Evolutionary conservation across 2,329 filamentous ascomycete genomes (phyloP).

Genomic region (Colletotrichum ledebouriae): DNA sequence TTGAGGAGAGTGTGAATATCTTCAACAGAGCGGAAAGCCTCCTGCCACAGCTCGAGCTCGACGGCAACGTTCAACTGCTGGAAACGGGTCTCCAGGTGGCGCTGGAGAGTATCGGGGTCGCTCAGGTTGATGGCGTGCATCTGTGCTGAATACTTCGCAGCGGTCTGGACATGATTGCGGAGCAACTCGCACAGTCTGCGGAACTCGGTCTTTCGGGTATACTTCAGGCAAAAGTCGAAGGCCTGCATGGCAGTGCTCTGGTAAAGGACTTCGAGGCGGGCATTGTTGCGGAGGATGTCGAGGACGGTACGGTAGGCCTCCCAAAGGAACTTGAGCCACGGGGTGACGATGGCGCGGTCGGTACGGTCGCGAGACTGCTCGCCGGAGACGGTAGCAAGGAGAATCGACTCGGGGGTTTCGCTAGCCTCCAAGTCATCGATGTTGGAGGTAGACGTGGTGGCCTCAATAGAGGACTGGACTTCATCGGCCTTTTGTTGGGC

Average conservation of each 20-base stretch:
- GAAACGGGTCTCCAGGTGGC: constrained; percentile 97
- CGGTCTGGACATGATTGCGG: constrained; percentile 98
- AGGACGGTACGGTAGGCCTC: constrained; percentile 98
- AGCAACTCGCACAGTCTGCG: constrained; percentile 97
- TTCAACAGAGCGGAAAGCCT: constrained; percentile 98
- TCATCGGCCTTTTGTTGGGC: constrained; percentile 97
- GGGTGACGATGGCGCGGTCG: constrained; percentile 97
- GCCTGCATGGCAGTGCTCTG: constrained; percentile 98
- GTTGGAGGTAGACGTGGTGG: constrained; percentile 77
- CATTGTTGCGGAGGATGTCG: constrained; percentile 99
- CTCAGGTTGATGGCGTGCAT: constrained; percentile 99
- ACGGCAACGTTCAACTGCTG: constrained; percentile 98
- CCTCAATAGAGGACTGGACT: constrained; percentile 88
- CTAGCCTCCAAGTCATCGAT: constrained; percentile 96
- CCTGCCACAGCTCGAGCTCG: constrained; percentile 98
- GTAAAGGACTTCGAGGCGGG: constrained; percentile 96
- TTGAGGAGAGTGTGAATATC: constrained; percentile 98
- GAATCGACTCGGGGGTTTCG: constrained; percentile 97
- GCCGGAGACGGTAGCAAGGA: constrained; percentile 96
- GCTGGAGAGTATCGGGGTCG: constrained; percentile 96
- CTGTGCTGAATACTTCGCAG: constrained; percentile 98
- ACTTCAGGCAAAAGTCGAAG: constrained; percentile 98
- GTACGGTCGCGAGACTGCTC: constrained; percentile 98
- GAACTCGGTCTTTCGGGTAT: constrained; percentile 99
- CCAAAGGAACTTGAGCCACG: constrained; percentile 99